Evolutionary conservation across 306 rosid species (phyloP).

Genomic region (Arachis stenosperma): DNA sequence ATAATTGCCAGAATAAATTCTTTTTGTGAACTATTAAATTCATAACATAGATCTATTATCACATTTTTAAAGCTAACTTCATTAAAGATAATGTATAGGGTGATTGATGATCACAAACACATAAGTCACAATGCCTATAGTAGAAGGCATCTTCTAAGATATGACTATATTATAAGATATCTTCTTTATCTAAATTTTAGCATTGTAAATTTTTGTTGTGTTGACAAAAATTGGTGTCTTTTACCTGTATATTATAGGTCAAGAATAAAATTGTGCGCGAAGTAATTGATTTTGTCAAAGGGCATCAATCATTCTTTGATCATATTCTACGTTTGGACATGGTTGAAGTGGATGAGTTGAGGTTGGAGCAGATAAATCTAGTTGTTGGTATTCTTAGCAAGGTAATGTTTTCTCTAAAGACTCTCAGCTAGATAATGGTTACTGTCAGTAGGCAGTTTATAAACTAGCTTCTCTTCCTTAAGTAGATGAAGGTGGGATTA

Average conservation of each 20-base stretch:
- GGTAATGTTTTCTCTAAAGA: constrained; percentile 52
- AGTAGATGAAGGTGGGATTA: constrained; percentile 10
- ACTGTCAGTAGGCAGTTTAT: constrained; percentile 12
- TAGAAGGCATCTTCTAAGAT: too few species aligned
- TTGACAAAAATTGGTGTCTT: constrained; percentile 7
- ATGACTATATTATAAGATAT: too few species aligned
- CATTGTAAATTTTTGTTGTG: background rate
- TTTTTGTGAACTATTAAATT: too few species aligned
- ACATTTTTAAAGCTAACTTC: too few species aligned
- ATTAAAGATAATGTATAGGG: too few species aligned
- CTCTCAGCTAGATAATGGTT: background rate
- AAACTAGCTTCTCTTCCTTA: constrained; percentile 27
- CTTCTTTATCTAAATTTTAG: too few species aligned
- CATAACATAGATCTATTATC: too few species aligned
- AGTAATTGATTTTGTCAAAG: constrained; percentile 84
- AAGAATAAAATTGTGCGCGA: constrained; percentile 93
- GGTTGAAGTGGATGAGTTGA: constrained; percentile 70
- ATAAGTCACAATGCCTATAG: too few species aligned
- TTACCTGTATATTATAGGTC: constrained; percentile 53
- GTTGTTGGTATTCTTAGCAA: constrained; percentile 93
- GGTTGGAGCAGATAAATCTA: constrained; percentile 88
- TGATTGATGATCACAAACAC: too few species aligned
- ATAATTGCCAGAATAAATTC: too few species aligned
- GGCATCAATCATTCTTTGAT: constrained; percentile 77
- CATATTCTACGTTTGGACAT: constrained; percentile 76